A percentile compares a stretch with the other conserved stretches of the same genome.
phyloP scores from a whole-genome alignment of 1,284 basidiomycete genomes.

The Lentinus polychrous region DNA sequence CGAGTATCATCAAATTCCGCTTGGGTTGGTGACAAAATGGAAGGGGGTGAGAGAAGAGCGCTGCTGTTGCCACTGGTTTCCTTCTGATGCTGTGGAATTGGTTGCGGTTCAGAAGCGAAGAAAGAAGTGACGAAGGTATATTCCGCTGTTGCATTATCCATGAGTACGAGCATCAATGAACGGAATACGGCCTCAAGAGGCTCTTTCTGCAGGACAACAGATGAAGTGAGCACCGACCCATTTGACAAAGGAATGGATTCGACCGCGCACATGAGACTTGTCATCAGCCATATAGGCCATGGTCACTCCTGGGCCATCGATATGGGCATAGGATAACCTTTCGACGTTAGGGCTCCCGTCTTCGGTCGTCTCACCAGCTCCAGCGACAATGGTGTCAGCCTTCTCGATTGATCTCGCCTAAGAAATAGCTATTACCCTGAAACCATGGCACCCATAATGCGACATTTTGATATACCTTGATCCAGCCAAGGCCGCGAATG shows the following conservation, averaged over 20 bases:
- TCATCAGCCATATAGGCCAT: conserved; percentile 85
- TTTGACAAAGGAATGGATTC: background rate
- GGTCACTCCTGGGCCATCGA: conserved; percentile 76
- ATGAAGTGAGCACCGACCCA: background rate
- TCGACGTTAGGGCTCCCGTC: conserved; percentile 38
- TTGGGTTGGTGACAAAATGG: conserved; percentile 20
- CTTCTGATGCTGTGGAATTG: conserved; percentile 16
- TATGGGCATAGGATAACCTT: conserved; percentile 58
- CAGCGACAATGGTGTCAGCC: conserved; percentile 47
- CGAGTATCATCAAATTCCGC: conserved; percentile 24
- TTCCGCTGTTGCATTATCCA: conserved; percentile 90
- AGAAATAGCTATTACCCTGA: conserved; percentile 3
- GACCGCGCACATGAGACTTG: conserved; percentile 67
- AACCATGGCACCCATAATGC: background rate
- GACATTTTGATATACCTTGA: conserved; percentile 47
- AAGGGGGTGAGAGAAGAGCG: conserved; percentile 34
- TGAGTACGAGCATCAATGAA: conserved; percentile 80
- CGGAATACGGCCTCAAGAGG: conserved; percentile 78
- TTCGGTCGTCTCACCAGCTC: conserved; percentile 31
- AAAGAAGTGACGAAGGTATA: conserved; percentile 83
- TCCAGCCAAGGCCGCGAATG: conserved; percentile 69
- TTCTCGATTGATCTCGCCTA: conserved; percentile 60
- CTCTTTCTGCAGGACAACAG: conserved; percentile 56
- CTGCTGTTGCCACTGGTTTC: conserved; percentile 25
- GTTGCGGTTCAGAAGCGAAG: conserved; percentile 47